phyloP scores from a whole-genome alignment of 23 red algal species.

The Chondrus crispus region DNA sequence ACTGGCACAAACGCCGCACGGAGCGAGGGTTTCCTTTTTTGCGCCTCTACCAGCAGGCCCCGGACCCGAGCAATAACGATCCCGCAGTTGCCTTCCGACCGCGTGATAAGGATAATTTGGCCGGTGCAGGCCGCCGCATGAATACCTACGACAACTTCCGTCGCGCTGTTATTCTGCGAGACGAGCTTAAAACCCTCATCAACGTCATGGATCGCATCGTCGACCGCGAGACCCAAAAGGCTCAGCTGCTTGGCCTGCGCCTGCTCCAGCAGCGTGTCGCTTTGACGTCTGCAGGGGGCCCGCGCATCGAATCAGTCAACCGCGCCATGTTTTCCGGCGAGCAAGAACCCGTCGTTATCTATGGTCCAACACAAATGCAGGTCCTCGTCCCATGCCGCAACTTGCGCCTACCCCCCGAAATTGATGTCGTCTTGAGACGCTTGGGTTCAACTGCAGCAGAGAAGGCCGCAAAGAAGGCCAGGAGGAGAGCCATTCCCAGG shows the following conservation, averaged over 20 bases:
- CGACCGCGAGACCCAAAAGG: conserved; percentile 76
- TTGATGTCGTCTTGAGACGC: conserved; percentile 13
- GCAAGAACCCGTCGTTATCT: conserved; percentile 28
- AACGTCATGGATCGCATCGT: conserved; percentile 52
- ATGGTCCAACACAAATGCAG: background rate
- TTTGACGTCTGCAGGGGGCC: background rate
- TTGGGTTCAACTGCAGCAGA: background rate
- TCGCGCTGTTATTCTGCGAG: conserved; percentile 51
- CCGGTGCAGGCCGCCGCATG: conserved; percentile 47
- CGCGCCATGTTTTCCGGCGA: conserved; percentile 46
- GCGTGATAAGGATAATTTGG: conserved; percentile 60
- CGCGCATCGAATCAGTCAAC: conserved; percentile 14
- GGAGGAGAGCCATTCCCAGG: background rate
- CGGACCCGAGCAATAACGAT: conserved; percentile 64
- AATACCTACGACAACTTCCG: conserved; percentile 95
- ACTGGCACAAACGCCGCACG: conserved; percentile 63
- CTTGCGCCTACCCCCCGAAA: conserved; percentile 13
- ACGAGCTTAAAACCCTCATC: conserved; percentile 63
- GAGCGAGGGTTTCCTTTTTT: conserved; percentile 45
- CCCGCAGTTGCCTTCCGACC: conserved; percentile 92
- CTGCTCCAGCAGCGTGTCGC: conserved; percentile 32
- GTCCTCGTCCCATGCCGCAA: conserved; percentile 25
- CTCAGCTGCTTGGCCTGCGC: conserved; percentile 23
- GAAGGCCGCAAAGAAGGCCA: conserved; percentile 46
- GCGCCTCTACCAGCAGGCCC: conserved; percentile 66